phyloP scores from a whole-genome alignment of 345 rosid genomes.

The Lepidium sativum region DNA sequence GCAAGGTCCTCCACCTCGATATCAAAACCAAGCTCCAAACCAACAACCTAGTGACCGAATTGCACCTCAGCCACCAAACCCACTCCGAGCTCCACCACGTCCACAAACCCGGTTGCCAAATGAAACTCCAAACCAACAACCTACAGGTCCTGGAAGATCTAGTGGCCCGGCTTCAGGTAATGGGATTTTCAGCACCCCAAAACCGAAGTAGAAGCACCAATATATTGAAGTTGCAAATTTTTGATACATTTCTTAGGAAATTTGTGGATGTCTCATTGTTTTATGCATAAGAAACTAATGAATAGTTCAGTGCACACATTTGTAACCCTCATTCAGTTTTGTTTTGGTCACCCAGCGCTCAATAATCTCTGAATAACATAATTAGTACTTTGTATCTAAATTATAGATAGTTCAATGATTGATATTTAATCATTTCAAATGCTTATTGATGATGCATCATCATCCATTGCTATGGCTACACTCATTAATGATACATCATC shows the following conservation, averaged over 20 bases:
- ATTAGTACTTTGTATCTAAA: neutral
- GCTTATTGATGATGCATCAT: neutral
- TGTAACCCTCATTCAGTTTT: neutral
- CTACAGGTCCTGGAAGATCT: conserved; percentile 19
- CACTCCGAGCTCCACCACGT: conserved; percentile 15
- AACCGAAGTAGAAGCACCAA: conserved; percentile 10
- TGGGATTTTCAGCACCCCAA: conserved; percentile 54
- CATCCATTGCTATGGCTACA: neutral
- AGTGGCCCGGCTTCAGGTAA: conserved; percentile 27
- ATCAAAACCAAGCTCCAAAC: conserved; percentile 23
- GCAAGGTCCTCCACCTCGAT: conserved; percentile 23
- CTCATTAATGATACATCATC: neutral
- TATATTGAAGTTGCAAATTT: neutral
- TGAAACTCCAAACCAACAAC: conserved; percentile 17
- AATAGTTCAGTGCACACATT: conserved; percentile 16
- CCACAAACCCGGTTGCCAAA: conserved; percentile 22
- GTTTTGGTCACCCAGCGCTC: neutral
- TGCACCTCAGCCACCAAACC: conserved; percentile 21
- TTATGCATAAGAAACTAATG: neutral
- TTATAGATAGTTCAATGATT: neutral
- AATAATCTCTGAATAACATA: neutral
- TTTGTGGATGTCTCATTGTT: neutral
- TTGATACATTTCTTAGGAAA: neutral
- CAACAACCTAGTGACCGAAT: conserved; percentile 20
- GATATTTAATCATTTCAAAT: neutral